phyloP scores from a whole-genome alignment of 2,329 filamentous ascomycete species.

The Stagonosporopsis rhizophila region DNA sequence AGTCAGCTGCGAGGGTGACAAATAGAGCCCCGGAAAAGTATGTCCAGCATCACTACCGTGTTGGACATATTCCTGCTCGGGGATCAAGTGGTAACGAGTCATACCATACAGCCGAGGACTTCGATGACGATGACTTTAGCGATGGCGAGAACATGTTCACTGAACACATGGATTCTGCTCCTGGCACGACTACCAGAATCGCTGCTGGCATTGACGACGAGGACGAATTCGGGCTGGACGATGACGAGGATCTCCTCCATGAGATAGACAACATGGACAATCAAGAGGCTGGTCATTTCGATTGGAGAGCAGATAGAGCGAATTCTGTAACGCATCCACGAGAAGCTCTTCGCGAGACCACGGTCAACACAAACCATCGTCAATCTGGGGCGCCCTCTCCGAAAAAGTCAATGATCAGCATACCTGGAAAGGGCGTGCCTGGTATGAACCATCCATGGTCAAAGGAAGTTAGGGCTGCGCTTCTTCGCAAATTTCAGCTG shows the following conservation, averaged over 20 bases:
- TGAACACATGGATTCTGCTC: slow-evolving; percentile 31
- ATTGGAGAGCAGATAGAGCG: slow-evolving; percentile 40
- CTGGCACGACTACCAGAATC: not conserved
- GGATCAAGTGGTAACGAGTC: slow-evolving; percentile 16
- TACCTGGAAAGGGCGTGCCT: slow-evolving; percentile 50
- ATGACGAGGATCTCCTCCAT: slow-evolving; percentile 48
- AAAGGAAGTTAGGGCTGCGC: slow-evolving; percentile 77
- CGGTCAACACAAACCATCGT: slow-evolving; percentile 27
- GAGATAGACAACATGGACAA: slow-evolving; percentile 54
- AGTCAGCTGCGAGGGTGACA: slow-evolving; percentile 1
- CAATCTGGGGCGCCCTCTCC: slow-evolving; percentile 32
- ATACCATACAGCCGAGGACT: slow-evolving; percentile 30
- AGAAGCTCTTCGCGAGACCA: slow-evolving; percentile 44
- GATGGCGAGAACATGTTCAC: slow-evolving; percentile 31
- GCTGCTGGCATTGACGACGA: slow-evolving; percentile 27
- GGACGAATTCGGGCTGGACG: slow-evolving; percentile 38
- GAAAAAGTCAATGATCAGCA: slow-evolving; percentile 36
- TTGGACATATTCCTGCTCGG: slow-evolving; percentile 4
- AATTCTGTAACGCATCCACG: slow-evolving; percentile 22
- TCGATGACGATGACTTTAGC: slow-evolving; percentile 38
- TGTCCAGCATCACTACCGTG: slow-evolving; percentile 23
- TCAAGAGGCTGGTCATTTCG: slow-evolving; percentile 34
- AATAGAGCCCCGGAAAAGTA: slow-evolving; percentile 20
- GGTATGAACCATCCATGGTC: slow-evolving; percentile 72
- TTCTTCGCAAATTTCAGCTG: slow-evolving; percentile 85